Base-by-base conservation (phyloP, 768 basidiomycete genomes). In the Suillus discolor region DNA sequence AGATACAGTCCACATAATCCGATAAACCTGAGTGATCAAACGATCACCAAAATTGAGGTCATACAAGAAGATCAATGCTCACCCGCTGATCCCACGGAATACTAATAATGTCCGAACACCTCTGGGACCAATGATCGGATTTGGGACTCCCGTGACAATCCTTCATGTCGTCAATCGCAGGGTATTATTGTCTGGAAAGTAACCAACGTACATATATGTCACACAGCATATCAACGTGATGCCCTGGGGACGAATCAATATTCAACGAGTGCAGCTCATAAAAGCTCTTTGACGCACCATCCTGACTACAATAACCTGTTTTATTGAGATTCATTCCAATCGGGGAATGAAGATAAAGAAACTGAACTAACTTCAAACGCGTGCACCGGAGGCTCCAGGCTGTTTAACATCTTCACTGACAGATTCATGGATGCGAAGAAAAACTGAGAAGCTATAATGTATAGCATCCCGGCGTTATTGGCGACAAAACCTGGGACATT, bases 101-200 rank as follows among this genome's bases (percentile, higher is more conserved):
- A 83, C 75, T 4, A 93, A 79, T 11, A 91, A 74, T 4, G 78
- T 65, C 45, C 92, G 82, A 9, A 94, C 85, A 3, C 83, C 90
- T 53, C 87, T 87, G 0, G 92, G 93, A 1, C 92, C 93, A 0
- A 89, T 69, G 36, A 88, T 74, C 0, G 91, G 90, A 71, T 94
- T 78, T 2, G 80, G 81, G 6, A 87, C 78, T n/a, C 77, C 78
- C 49, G 70, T 77, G 28, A 74, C 77, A 68, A 68, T 73, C 82
- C 79, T 82, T 28, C 12, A 34, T n/a, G 65, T 11, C 6, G n/a
- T 60, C 57, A 60, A 18, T 42, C 18, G 11, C 18, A 28, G 16
- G 3, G 6, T 45, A 20, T 23, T 45, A 20, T 23, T 13, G 28
- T 57, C 63, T 18, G 3, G 47, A 42, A 25, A 36, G 61, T n/a